Percentiles rank a stretch among this genome's conserved stretches.
Conservation (phyloP, 176 grass and related monocot species). For the Oryza longistaminata region DNA sequence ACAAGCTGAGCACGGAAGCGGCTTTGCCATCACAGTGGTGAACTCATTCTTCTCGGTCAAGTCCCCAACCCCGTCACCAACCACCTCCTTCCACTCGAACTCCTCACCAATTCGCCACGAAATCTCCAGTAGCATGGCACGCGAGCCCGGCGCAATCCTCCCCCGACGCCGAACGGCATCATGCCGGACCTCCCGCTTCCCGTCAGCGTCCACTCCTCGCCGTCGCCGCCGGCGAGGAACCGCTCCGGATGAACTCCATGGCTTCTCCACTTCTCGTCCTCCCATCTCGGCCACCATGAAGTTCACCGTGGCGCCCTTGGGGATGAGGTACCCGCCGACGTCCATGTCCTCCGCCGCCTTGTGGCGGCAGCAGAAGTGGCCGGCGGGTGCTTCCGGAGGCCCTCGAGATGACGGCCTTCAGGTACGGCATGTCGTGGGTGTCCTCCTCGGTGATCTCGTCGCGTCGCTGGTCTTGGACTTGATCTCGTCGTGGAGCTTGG, state of each 20-base stretch:
- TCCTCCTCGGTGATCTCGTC: conserved; percentile 50
- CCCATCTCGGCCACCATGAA: conserved; percentile 63
- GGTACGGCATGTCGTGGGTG: conserved; percentile 55
- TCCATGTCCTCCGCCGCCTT: conserved; percentile 49
- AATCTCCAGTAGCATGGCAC: conserved; percentile 55
- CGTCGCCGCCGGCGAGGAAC: conserved; percentile 53
- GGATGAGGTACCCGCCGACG: conserved; percentile 49
- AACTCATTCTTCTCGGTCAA: conserved; percentile 35
- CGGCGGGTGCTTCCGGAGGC: conserved; percentile 58
- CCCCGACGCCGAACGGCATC: conserved; percentile 64
- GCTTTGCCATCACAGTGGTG: conserved; percentile 55
- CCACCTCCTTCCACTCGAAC: conserved; percentile 42
- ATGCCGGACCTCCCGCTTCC: conserved; percentile 55
- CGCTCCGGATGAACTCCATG: conserved; percentile 59
- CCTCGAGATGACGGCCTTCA: conserved; percentile 68
- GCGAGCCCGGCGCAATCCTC: conserved; percentile 42
- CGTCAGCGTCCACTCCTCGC: conserved; percentile 56
- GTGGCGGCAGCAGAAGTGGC: conserved; percentile 53
- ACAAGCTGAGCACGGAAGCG: conserved; percentile 23
- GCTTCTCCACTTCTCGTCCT: conserved; percentile 50
- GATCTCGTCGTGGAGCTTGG: conserved; percentile 52
- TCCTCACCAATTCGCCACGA: conserved; percentile 53
- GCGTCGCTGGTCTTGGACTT: neutral
- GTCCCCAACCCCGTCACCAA: conserved; percentile 49
- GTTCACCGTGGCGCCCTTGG: conserved; percentile 56